Conservation (phyloP, 441 rosid species). For the Mallotus repandus region DNA sequence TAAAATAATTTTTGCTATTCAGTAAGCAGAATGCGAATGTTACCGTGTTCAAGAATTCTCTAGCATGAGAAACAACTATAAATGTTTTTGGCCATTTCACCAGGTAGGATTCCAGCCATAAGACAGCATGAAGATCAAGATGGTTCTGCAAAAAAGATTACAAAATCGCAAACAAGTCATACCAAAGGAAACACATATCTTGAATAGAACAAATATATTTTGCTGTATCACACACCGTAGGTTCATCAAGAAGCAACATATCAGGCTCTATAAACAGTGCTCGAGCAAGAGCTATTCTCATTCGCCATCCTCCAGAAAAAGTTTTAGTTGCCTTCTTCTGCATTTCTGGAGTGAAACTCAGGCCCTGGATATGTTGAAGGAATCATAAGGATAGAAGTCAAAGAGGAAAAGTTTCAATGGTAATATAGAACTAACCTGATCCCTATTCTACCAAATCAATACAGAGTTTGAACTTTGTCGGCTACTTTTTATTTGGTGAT, state of each 20-base stretch:
- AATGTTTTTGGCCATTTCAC: conserved; percentile 97
- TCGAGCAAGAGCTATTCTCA: conserved; percentile 98
- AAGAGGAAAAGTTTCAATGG: not conserved
- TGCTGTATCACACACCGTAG: conserved; percentile 54
- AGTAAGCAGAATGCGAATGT: conserved; percentile 17
- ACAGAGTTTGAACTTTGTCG: not conserved
- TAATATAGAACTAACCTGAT: not conserved
- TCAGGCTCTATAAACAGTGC: conserved; percentile 95
- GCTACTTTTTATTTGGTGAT: not conserved
- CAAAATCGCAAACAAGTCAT: conserved; percentile 7
- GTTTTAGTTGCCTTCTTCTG: conserved; percentile 74
- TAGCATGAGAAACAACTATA: conserved; percentile 96
- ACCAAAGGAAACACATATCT: conserved; percentile 13
- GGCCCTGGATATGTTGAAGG: conserved; percentile 61
- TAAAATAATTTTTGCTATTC: not conserved
- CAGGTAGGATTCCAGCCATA: conserved; percentile 92
- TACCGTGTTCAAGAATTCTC: conserved; percentile 97
- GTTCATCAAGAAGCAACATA: conserved; percentile 93
- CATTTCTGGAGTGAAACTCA: conserved; percentile 95
- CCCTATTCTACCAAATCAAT: not conserved
- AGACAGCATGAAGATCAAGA: conserved; percentile 98
- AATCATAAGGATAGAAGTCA: conserved; percentile 14
- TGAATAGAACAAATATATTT: conserved; percentile 10
- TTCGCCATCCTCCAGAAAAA: conserved; percentile 99
- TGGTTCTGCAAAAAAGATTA: conserved; percentile 67